These are phyloP conservation scores for Sphaerosporella brunnea DNA, from an alignment of 495 filamentous ascomycete species.

Conservation along the genomic window DNA sequence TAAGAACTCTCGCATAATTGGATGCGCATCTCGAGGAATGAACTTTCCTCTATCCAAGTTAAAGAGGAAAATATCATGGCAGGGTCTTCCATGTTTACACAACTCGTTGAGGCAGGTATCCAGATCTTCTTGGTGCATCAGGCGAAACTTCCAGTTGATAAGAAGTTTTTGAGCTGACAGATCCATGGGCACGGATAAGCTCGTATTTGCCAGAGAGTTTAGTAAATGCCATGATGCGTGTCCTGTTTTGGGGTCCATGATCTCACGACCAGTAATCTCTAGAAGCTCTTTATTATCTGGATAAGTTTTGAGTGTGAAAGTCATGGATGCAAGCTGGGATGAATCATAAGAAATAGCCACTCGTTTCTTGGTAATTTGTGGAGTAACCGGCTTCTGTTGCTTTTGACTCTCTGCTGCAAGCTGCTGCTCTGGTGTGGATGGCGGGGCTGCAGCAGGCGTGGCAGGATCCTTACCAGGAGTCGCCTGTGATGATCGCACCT, in stretches of 20 bases:
- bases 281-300: not conserved
- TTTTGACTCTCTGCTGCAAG: too few species aligned
- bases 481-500: not conserved
- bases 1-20: not conserved
- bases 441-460: too few species aligned
- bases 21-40: not conserved
- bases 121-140: not conserved
- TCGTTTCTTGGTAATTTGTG: not conserved
- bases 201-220: not conserved
- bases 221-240: not conserved
- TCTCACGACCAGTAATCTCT: not conserved
- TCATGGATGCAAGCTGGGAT: not conserved
- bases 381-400: not conserved
- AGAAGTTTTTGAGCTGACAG: not conserved
- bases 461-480: not conserved
- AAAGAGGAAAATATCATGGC: not conserved
- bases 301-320: not conserved
- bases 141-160: not conserved
- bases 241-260: not conserved
- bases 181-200: not conserved
- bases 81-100: not conserved
- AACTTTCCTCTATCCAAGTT: not conserved
- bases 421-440: too few species aligned
- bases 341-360: slow-evolving; percentile 2
- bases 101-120: not conserved